Conservation (phyloP, 352 stramenopile genomes). For the Aphanomyces euteiches region DNA sequence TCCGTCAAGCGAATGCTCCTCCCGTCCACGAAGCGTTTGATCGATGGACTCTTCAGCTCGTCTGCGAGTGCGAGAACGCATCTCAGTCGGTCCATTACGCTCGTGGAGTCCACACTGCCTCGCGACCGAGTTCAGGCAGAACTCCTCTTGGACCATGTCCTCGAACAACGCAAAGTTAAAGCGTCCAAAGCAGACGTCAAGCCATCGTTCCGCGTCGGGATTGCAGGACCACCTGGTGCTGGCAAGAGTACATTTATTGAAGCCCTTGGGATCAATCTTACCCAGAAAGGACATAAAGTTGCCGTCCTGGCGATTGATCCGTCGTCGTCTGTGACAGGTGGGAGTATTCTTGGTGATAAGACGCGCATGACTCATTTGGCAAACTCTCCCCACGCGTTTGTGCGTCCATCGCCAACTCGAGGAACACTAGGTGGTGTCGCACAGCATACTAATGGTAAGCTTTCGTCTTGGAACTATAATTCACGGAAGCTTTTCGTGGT, state of each 20-base stretch:
- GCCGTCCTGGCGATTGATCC: constrained; percentile 96
- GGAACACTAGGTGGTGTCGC: constrained; percentile 74
- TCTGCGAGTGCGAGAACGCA: constrained; percentile 48
- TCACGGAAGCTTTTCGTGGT: neutral
- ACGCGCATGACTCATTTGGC: constrained; percentile 96
- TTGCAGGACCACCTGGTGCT: constrained; percentile 90
- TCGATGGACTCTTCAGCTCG: constrained; percentile 44
- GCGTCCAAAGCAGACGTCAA: constrained; percentile 18
- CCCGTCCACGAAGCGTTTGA: constrained; percentile 48
- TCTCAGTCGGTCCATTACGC: constrained; percentile 69
- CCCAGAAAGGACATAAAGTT: constrained; percentile 78
- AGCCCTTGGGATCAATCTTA: constrained; percentile 87
- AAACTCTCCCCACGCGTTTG: constrained; percentile 88
- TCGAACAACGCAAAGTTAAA: constrained; percentile 52
- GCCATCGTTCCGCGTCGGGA: constrained; percentile 83
- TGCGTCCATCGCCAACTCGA: constrained; percentile 88
- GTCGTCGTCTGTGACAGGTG: constrained; percentile 91
- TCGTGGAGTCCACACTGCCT: constrained; percentile 77
- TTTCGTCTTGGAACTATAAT: neutral
- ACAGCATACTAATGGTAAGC: constrained; percentile 61
- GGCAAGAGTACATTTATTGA: constrained; percentile 98
- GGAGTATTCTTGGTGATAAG: constrained; percentile 97
- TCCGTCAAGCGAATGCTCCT: constrained; percentile 23
- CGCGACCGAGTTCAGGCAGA: constrained; percentile 78
- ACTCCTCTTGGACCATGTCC: constrained; percentile 78